These are phyloP conservation scores for Cicer pinnatifidum DNA, from an alignment of 306 rosid genomes.

Conservation along the genomic window DNA sequence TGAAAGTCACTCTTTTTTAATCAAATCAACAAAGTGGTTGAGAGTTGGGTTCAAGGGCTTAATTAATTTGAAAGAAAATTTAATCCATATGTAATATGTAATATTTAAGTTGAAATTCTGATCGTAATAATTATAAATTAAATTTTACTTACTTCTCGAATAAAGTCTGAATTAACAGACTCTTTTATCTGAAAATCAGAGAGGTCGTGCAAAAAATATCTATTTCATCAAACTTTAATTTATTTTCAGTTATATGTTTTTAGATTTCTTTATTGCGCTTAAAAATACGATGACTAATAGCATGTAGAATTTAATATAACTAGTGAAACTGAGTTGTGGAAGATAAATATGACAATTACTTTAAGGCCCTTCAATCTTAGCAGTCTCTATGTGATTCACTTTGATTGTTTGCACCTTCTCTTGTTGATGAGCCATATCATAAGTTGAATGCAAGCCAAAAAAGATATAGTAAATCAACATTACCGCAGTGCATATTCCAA, in stretches of 20 bases:
- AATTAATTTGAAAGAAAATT: no score
- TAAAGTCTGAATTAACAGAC: no score
- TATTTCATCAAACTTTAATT: not conserved
- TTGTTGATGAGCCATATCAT: constrained; percentile 72
- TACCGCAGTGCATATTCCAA: constrained; percentile 64
- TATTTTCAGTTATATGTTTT: not conserved
- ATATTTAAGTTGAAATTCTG: no score
- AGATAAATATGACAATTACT: constrained; percentile 29
- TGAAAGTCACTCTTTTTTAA: no score
- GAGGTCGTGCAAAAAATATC: not conserved
- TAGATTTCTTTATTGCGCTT: not conserved
- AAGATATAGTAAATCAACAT: constrained; percentile 71
- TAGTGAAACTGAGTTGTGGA: not conserved
- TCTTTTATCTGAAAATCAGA: not conserved
- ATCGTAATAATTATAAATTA: no score
- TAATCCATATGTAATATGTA: no score
- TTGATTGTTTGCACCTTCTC: constrained; percentile 44
- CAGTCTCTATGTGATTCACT: constrained; percentile 36
- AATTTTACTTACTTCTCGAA: not conserved
- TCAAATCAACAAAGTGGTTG: no score
- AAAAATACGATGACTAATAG: not conserved
- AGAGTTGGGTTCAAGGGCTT: no score
- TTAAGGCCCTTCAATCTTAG: constrained; percentile 53
- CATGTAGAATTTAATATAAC: constrained; percentile 5
- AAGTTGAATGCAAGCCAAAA: constrained; percentile 83